phyloP scores from a whole-genome alignment of 495 filamentous ascomycete species.

The Trichocladium uniseriatum region DNA sequence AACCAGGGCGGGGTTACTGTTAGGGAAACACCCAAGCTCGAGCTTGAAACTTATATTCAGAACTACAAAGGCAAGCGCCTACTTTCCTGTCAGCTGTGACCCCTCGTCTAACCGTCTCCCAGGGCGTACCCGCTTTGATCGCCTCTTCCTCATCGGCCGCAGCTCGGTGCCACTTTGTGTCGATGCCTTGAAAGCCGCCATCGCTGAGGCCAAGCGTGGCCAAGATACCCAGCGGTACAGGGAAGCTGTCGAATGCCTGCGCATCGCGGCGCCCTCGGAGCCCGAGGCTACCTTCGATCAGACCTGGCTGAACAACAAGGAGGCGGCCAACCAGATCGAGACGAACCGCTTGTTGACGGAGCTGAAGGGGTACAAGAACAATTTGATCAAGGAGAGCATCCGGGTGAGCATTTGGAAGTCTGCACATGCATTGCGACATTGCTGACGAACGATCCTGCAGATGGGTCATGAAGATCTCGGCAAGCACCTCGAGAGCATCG shows the following conservation, averaged over 20 bases:
- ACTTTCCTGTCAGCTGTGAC: background rate
- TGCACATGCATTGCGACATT: background rate
- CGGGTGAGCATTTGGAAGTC: constrained; percentile 46
- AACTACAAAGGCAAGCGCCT: constrained; percentile 69
- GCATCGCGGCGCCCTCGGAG: constrained; percentile 55
- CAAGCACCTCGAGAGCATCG: constrained; percentile 37
- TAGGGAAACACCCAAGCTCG: constrained; percentile 62
- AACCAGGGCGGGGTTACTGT: constrained; percentile 38
- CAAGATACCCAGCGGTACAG: constrained; percentile 65
- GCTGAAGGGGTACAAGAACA: constrained; percentile 91
- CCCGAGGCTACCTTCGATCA: constrained; percentile 55
- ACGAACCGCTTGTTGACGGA: constrained; percentile 69
- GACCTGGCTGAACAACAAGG: constrained; percentile 57
- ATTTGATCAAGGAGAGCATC: constrained; percentile 95
- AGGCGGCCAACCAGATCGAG: constrained; percentile 54
- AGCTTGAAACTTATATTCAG: constrained; percentile 83
- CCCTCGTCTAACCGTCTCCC: background rate
- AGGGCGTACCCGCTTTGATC: constrained; percentile 68
- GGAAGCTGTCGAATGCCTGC: constrained; percentile 55
- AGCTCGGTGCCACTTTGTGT: constrained; percentile 65
- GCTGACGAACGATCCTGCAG: constrained; percentile 13
- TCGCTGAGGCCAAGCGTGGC: constrained; percentile 67
- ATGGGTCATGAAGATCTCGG: constrained; percentile 43
- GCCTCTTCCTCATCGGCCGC: constrained; percentile 70
- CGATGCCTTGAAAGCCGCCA: constrained; percentile 72